These are phyloP conservation scores for Monosporascus cannonballus DNA, from an alignment of 2,329 filamentous ascomycete species.

Conservation along the genomic window DNA sequence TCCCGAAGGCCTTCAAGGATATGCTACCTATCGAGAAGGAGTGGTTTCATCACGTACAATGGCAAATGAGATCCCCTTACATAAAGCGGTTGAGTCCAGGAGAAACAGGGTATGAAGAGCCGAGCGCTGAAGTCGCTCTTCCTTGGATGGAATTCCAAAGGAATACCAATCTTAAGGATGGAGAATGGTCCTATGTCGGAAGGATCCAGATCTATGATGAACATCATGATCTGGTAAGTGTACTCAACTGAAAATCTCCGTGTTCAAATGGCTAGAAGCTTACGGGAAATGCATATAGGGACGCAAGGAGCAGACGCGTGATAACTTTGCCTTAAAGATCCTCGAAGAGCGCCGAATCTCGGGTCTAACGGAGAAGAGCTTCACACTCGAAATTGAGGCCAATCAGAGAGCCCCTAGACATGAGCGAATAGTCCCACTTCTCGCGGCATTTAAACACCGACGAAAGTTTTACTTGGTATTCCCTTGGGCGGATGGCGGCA, in stretches of 20 bases:
- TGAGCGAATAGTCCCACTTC: constrained; percentile 7
- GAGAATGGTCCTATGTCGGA: background rate
- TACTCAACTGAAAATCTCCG: no score
- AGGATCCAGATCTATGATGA: constrained; percentile 3
- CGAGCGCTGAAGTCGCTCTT: background rate
- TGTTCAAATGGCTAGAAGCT: background rate
- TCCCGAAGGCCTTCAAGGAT: no score
- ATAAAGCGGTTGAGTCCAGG: no score
- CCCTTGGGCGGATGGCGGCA: constrained; percentile 5
- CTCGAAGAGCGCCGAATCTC: background rate
- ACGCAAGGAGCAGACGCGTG: background rate
- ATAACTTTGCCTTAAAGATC: constrained; percentile 7
- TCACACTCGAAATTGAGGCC: background rate
- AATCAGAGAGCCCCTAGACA: constrained; percentile 5
- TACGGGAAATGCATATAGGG: background rate
- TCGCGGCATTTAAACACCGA: constrained; percentile 8
- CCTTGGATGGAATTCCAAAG: background rate
- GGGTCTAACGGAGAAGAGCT: background rate
- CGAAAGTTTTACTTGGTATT: constrained; percentile 7
- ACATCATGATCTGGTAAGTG: constrained; percentile 7
- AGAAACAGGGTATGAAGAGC: no score
- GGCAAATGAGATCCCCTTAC: no score
- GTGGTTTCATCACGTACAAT: no score
- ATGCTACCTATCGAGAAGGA: no score
- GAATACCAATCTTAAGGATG: background rate